Evolutionary conservation across 169 alveolate species (phyloP).

Genomic region (Ichthyophthirius multifiliis): DNA sequence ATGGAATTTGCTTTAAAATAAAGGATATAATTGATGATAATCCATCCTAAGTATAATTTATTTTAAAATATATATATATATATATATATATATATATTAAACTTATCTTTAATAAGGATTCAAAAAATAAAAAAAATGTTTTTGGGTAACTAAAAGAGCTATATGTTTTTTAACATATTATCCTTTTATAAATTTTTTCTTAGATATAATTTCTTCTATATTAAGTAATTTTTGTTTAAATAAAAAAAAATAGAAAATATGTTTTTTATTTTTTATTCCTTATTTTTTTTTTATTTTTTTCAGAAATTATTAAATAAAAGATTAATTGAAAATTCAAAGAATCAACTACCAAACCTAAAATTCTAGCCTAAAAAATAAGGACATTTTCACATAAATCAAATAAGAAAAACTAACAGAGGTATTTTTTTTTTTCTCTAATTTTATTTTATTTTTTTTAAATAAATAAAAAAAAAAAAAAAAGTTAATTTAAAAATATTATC

Average conservation of each 20-base stretch:
- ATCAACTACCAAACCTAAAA: background rate
- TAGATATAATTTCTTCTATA: background rate
- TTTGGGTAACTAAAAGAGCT: slow-evolving; percentile 11
- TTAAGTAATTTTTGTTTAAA: background rate
- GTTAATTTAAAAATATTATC: background rate
- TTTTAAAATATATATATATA: background rate
- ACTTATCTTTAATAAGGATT: background rate
- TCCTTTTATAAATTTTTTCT: slow-evolving; percentile 8
- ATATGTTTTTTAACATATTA: slow-evolving; percentile 3
- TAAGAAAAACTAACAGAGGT: background rate
- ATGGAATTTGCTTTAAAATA: slow-evolving; percentile 4
- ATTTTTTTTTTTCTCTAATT: background rate
- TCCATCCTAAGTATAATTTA: background rate
- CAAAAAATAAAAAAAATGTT: background rate
- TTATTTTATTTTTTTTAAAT: background rate
- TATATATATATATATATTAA: background rate
- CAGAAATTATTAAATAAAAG: background rate
- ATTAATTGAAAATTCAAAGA: background rate
- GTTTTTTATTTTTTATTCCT: background rate
- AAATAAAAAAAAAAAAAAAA: background rate
- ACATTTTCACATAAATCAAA: background rate
- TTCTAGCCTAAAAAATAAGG: background rate
- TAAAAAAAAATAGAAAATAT: background rate
- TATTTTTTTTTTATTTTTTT: background rate
- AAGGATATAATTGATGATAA: slow-evolving; percentile 8